A percentile compares a stretch with the other conserved stretches of the same genome.
Evolutionary conservation across 2,329 filamentous ascomycete species (phyloP).

Genomic region (Talaromyces albobiverticillius): DNA sequence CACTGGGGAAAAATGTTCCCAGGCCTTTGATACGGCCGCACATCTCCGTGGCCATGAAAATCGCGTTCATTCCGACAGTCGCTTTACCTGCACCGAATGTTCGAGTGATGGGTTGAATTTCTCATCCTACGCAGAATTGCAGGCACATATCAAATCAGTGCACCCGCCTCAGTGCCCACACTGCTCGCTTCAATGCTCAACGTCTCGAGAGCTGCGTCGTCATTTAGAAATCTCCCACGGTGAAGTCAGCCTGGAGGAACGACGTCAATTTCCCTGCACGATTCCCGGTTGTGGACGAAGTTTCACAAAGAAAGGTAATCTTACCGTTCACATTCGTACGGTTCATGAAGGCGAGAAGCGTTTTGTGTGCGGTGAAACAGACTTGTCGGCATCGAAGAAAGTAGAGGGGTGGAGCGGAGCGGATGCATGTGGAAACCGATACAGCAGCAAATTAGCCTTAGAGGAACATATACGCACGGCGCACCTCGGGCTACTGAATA

Average conservation of each 20-base stretch:
- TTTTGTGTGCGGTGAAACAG: conserved; percentile 74
- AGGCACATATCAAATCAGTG: conserved; percentile 67
- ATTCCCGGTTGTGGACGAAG: conserved; percentile 67
- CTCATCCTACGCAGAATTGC: conserved; percentile 66
- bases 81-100: conserved; percentile 78
- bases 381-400: conserved; percentile 56
- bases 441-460: conserved; percentile 72
- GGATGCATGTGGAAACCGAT: conserved; percentile 69
- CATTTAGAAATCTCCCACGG: conserved; percentile 79
- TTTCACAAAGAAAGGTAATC: conserved; percentile 81
- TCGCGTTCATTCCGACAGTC: conserved; percentile 65
- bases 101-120: conserved; percentile 54
- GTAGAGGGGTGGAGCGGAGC: conserved; percentile 61
- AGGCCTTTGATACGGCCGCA: conserved; percentile 70
- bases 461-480: conserved; percentile 82
- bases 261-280: conserved; percentile 65
- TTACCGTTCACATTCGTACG: conserved; percentile 73
- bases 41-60: conserved; percentile 70
- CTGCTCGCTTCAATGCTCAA: conserved; percentile 67
- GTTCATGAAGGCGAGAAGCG: conserved; percentile 70
- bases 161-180: conserved; percentile 72
- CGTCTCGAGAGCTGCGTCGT: conserved; percentile 65
- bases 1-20: conserved; percentile 58
- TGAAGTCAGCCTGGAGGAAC: conserved; percentile 55
- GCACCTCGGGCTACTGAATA: conserved; percentile 64